Evolutionary conservation across 768 basidiomycete genomes (phyloP).

Genomic region (Panaeolus papilionaceus): DNA sequence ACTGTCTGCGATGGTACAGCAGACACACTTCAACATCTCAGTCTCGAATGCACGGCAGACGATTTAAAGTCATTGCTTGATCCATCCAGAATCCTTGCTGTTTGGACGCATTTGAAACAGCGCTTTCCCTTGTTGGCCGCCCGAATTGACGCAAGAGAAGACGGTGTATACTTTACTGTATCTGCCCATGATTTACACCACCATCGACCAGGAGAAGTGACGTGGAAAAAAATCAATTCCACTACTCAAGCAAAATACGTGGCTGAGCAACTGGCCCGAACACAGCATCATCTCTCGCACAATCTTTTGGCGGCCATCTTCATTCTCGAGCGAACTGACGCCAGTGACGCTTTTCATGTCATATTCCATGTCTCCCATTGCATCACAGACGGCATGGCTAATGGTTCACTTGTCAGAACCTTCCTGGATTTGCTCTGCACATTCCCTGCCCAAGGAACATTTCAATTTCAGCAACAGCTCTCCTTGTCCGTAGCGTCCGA

Average conservation of each 20-base stretch:
- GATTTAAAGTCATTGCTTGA: slow-evolving; percentile 25
- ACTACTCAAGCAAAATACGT: slow-evolving; percentile 39
- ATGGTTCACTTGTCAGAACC: slow-evolving; percentile 45
- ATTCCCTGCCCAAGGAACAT: slow-evolving; percentile 20
- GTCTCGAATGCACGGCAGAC: slow-evolving; percentile 31
- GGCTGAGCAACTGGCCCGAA: slow-evolving; percentile 37
- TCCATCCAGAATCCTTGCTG: slow-evolving; percentile 40
- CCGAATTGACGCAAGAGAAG: slow-evolving; percentile 38
- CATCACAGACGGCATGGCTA: slow-evolving; percentile 57
- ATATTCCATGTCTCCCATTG: slow-evolving; percentile 52
- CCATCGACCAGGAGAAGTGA: slow-evolving; percentile 44
- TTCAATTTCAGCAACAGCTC: slow-evolving; percentile 44
- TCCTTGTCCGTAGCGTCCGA: slow-evolving; percentile 46
- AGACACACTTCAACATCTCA: slow-evolving; percentile 45
- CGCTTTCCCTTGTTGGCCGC: slow-evolving; percentile 57
- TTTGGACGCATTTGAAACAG: slow-evolving; percentile 55
- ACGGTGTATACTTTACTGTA: slow-evolving; percentile 48
- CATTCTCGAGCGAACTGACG: slow-evolving; percentile 47
- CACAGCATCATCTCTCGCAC: slow-evolving; percentile 46
- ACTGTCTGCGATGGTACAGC: slow-evolving; percentile 48
- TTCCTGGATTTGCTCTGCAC: slow-evolving; percentile 50
- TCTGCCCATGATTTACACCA: slow-evolving; percentile 39
- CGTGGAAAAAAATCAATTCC: slow-evolving; percentile 36
- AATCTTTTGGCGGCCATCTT: slow-evolving; percentile 47
- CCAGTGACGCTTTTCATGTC: slow-evolving; percentile 43